Conservation (phyloP, 257 asterid species). For the Craterostigma plantagineum region DNA sequence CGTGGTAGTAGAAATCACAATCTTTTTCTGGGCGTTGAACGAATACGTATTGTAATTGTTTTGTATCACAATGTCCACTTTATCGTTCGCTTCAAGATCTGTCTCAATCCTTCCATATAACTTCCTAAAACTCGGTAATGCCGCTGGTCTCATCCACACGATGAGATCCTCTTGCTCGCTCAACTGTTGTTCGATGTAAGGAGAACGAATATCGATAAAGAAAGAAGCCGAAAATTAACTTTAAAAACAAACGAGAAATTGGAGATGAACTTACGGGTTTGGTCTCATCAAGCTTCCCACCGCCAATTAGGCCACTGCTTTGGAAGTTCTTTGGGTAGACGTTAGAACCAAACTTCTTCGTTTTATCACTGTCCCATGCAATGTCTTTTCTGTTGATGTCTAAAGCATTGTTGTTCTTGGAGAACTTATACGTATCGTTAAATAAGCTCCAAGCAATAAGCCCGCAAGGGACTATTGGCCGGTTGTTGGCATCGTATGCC, state of each 20-base stretch:
- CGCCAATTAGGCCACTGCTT: slow-evolving; percentile 39
- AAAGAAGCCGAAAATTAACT: neutral
- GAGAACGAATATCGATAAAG: neutral
- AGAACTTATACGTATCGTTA: slow-evolving; percentile 56
- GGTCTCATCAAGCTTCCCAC: slow-evolving; percentile 38
- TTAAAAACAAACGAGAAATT: neutral
- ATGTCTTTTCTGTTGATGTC: slow-evolving; percentile 49
- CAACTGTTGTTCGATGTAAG: slow-evolving; percentile 24
- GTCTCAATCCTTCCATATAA: slow-evolving; percentile 63
- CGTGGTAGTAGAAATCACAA: slow-evolving; percentile 71
- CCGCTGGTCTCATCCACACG: slow-evolving; percentile 95
- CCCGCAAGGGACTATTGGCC: slow-evolving; percentile 76
- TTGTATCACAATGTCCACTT: slow-evolving; percentile 41
- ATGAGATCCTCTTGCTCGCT: slow-evolving; percentile 89
- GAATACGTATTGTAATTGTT: slow-evolving; percentile 72
- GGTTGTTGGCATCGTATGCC: neutral
- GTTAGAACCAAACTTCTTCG: slow-evolving; percentile 38
- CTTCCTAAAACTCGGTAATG: slow-evolving; percentile 73
- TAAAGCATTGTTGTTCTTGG: slow-evolving; percentile 17
- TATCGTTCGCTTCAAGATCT: slow-evolving; percentile 51
- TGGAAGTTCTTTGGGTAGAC: slow-evolving; percentile 77
- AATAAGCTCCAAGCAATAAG: slow-evolving; percentile 95
- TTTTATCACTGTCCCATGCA: slow-evolving; percentile 64
- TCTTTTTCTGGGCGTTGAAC: slow-evolving; percentile 51
- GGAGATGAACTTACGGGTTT: slow-evolving; percentile 42